A percentile compares a stretch with the other conserved stretches of the same genome.
These are phyloP conservation scores for Mycena floridula DNA, from an alignment of 768 basidiomycete species.

Conservation along the genomic window DNA sequence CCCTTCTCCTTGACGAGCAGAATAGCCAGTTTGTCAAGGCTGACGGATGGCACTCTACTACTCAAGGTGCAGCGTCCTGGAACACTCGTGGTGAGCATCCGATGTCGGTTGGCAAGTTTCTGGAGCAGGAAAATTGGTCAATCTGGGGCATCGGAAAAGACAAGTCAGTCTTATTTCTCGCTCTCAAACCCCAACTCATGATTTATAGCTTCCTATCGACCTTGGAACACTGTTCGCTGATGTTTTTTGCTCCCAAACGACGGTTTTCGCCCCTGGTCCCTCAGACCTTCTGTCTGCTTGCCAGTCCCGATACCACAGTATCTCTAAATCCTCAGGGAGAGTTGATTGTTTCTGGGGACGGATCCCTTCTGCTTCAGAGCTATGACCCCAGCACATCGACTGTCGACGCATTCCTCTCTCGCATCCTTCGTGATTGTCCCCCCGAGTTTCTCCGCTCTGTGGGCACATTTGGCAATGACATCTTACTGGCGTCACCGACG, in stretches of 20 bases:
- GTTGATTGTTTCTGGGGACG: conserved; percentile 22
- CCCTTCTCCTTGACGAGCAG: conserved; percentile 24
- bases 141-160: conserved; percentile 14
- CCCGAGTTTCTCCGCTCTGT: conserved; percentile 1
- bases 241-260: conserved; percentile 24
- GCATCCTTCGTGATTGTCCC: conserved; percentile 9
- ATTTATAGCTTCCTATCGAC: conserved; percentile 11
- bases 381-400: conserved; percentile 12
- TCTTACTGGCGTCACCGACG: conserved; percentile 8
- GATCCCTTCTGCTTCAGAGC: conserved; percentile 19
- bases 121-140: conserved; percentile 16
- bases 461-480: neutral
- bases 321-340: conserved; percentile 18
- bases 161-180: conserved; percentile 12
- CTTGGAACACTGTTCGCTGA: conserved; percentile 17
- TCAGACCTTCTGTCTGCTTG: conserved; percentile 23
- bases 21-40: neutral
- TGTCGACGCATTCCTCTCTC: conserved; percentile 8
- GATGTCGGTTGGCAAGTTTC: conserved; percentile 15
- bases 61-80: conserved; percentile 2
- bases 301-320: conserved; percentile 21
- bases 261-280: conserved; percentile 11
- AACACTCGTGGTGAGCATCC: conserved; percentile 4
- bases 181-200: conserved; percentile 1
- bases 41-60: neutral